These are phyloP conservation scores for Dactylonectria macrodidyma DNA, from an alignment of 2,329 filamentous ascomycete species.

Conservation along the genomic window DNA sequence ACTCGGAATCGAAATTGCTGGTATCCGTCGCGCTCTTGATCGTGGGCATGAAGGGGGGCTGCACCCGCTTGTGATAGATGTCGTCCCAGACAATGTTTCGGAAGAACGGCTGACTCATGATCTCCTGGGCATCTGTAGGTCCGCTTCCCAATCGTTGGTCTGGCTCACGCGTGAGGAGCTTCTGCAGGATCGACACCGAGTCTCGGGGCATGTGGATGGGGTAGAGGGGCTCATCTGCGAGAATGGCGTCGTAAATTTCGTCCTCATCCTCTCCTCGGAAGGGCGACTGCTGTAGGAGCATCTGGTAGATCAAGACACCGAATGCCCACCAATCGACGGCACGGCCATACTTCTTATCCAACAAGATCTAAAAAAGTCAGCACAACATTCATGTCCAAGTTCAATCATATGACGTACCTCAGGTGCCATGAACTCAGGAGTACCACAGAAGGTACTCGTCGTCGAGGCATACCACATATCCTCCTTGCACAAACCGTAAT, in stretches of 20 bases:
- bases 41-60: conserved; percentile 88
- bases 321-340: conserved; percentile 99
- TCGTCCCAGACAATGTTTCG: conserved; percentile 99
- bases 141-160: conserved; percentile 94
- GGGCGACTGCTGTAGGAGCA: conserved; percentile 98
- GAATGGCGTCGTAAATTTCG: conserved; percentile 98
- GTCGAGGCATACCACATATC: conserved; percentile 99
- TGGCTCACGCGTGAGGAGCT: conserved; percentile 94
- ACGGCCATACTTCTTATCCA: conserved; percentile 98
- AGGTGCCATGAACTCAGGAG: conserved; percentile 99
- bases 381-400: conserved; percentile 2
- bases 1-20: conserved; percentile 99
- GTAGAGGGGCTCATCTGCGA: conserved; percentile 96
- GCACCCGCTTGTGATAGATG: conserved; percentile 94
- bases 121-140: conserved; percentile 96
- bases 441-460: conserved; percentile 98
- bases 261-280: conserved; percentile 99
- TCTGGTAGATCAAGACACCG: conserved; percentile 98
- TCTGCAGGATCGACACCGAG: conserved; percentile 97
- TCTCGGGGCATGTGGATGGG: conserved; percentile 99
- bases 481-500: conserved; percentile 99
- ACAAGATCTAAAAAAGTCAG: conserved; percentile 78
- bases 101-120: conserved; percentile 99
- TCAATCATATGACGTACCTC: conserved; percentile 72
- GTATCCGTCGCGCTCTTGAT: conserved; percentile 96